Percentiles rank a stretch among this genome's conserved stretches.
These are phyloP conservation scores for Mallotus repandus DNA, from an alignment of 441 rosid species.

Conservation along the genomic window DNA sequence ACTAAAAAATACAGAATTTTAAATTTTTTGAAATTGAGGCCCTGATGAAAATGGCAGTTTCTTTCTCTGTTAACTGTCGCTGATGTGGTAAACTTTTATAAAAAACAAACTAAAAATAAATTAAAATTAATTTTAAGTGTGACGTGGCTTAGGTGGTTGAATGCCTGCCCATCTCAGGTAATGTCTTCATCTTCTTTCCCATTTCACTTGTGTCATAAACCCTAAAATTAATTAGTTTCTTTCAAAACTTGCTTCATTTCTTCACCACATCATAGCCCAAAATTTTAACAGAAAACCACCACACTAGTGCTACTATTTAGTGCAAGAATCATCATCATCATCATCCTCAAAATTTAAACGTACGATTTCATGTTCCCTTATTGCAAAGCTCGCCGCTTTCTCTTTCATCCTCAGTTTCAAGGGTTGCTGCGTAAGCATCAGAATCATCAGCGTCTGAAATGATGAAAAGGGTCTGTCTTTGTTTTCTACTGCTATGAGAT, in stretches of 20 bases:
- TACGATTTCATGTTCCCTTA: slow-evolving; percentile 40
- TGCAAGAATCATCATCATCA: slow-evolving; percentile 34
- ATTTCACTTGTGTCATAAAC: no score
- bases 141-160: no score
- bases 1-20: no score
- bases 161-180: no score
- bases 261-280: background rate
- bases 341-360: slow-evolving; percentile 34
- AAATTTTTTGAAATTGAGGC: no score
- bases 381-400: slow-evolving; percentile 41
- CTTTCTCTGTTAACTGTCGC: no score
- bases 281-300: background rate
- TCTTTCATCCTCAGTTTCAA: slow-evolving; percentile 33
- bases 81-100: no score
- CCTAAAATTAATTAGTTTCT: no score
- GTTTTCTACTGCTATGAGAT: slow-evolving; percentile 62
- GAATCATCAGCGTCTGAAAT: slow-evolving; percentile 49
- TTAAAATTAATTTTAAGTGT: no score
- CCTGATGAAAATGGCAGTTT: no score
- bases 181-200: no score
- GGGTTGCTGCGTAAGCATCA: slow-evolving; percentile 51
- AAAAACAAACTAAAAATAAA: no score
- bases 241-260: background rate
- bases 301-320: background rate
- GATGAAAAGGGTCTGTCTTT: slow-evolving; percentile 66